Evolutionary conservation across 78 protist genomes (phyloP).

Genomic region (Dictyostelium purpureum): DNA sequence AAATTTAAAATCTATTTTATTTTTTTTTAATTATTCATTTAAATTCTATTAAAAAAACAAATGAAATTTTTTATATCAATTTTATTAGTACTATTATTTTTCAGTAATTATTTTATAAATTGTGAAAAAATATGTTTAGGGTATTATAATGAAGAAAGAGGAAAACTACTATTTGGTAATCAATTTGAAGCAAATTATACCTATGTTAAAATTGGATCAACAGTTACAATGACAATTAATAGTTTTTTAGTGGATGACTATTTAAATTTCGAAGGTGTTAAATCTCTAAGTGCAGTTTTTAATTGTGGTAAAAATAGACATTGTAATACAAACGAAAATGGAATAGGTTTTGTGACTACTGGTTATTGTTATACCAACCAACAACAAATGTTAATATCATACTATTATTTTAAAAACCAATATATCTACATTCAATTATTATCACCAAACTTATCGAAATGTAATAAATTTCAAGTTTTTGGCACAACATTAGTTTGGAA

Average conservation of each 20-base stretch:
- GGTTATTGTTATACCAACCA: not conserved
- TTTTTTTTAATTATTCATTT: too few species aligned
- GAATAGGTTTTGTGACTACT: not conserved
- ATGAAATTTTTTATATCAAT: too few species aligned
- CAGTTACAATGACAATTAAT: not conserved
- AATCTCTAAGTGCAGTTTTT: too few species aligned
- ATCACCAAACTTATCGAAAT: not conserved
- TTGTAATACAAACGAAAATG: too few species aligned
- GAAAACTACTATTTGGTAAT: not conserved
- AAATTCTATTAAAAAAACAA: too few species aligned
- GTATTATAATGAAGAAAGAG: not conserved
- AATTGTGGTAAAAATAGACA: too few species aligned
- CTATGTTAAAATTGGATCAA: not conserved
- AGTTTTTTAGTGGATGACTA: not conserved
- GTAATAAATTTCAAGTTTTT: not conserved
- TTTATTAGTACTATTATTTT: too few species aligned
- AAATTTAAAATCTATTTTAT: too few species aligned
- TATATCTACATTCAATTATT: not conserved
- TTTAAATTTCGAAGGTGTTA: not conserved
- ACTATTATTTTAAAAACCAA: not conserved
- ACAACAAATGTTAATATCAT: not conserved
- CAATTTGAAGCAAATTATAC: not conserved
- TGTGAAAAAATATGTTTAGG: too few species aligned
- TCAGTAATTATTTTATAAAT: too few species aligned
- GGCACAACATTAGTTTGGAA: not conserved